Evolutionary conservation across 805 yeast genomes (phyloP).

Genomic region (Deakozyma indianensis): DNA sequence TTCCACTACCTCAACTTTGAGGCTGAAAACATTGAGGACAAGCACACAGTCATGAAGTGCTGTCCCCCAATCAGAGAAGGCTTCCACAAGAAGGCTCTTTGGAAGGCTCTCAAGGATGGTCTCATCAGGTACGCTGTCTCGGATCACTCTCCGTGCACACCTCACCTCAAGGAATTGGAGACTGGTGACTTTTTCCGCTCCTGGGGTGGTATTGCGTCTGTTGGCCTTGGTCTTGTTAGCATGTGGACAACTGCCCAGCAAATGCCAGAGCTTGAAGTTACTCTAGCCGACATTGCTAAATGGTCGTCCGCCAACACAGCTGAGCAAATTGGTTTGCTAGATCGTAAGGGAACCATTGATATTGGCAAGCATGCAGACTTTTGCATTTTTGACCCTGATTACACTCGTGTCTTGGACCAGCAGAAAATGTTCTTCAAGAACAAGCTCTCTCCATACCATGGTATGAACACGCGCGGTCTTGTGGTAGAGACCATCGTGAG

Average conservation of each 20-base stretch:
- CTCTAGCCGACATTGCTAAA: constrained; percentile 45
- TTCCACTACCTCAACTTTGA: constrained; percentile 74
- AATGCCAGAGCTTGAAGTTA: constrained; percentile 27
- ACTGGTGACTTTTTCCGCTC: constrained; percentile 82
- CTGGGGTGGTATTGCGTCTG: constrained; percentile 95
- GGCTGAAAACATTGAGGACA: constrained; percentile 64
- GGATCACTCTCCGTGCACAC: constrained; percentile 94
- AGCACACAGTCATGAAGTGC: constrained; percentile 77
- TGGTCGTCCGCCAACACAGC: constrained; percentile 86
- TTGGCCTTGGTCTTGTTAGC: constrained; percentile 79
- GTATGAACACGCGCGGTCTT: constrained; percentile 50
- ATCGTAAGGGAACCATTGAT: constrained; percentile 56
- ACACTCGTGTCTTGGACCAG: constrained; percentile 28
- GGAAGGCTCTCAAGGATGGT: constrained; percentile 60
- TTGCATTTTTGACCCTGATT: constrained; percentile 59
- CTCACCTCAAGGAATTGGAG: constrained; percentile 68
- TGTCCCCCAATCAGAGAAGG: constrained; percentile 88
- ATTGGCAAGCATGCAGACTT: constrained; percentile 84
- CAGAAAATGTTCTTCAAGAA: constrained; percentile 48
- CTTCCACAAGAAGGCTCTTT: constrained; percentile 52
- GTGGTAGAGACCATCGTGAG: constrained; percentile 71
- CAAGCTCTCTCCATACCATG: constrained; percentile 79
- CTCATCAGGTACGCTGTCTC: constrained; percentile 76
- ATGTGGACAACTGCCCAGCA: constrained; percentile 47
- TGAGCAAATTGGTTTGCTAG: constrained; percentile 61